Evolutionary conservation across 2,329 filamentous ascomycete species (phyloP).

Genomic region (Metarhizium robertsii): DNA sequence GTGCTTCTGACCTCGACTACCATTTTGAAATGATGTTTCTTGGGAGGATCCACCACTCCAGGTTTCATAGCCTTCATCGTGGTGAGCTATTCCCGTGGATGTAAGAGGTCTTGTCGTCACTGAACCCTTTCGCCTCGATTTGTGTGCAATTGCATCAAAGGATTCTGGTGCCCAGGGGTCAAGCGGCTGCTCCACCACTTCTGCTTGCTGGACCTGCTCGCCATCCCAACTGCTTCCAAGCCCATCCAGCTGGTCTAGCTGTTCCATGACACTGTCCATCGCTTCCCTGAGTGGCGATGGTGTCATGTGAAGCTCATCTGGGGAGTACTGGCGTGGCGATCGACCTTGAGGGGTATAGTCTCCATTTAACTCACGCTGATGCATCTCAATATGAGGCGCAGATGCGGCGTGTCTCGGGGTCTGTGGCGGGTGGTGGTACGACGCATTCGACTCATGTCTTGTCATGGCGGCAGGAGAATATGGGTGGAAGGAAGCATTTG

Average conservation of each 20-base stretch:
- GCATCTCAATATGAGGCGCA: constrained; percentile 27
- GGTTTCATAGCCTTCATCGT: constrained; percentile 53
- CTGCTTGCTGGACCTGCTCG: constrained; percentile 22
- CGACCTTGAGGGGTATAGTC: constrained; percentile 45
- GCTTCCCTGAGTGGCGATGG: constrained; percentile 88
- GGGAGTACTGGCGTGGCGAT: constrained; percentile 61
- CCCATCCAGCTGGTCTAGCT: constrained; percentile 67
- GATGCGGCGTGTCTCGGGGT: constrained; percentile 30
- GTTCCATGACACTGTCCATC: constrained; percentile 98
- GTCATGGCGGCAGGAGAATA: constrained; percentile 18
- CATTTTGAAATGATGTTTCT: constrained; percentile 31
- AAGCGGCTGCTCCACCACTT: constrained; percentile 43
- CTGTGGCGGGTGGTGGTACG: constrained; percentile 19
- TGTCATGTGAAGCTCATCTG: constrained; percentile 59
- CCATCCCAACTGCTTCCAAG: constrained; percentile 43
- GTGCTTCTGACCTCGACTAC: constrained; percentile 36
- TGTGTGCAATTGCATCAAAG: constrained; percentile 49
- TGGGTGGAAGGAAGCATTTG: constrained; percentile 26
- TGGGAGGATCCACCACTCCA: constrained; percentile 46
- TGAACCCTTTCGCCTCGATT: constrained; percentile 15
- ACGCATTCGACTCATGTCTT: constrained; percentile 26
- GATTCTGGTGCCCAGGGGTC: constrained; percentile 89
- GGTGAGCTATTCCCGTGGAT: constrained; percentile 58
- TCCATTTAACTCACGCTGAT: constrained; percentile 7
- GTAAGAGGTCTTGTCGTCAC: constrained; percentile 49